A percentile compares a stretch with the other conserved stretches of the same genome.
Evolutionary conservation across 768 basidiomycete species (phyloP).

Genomic region (Boletus insuetus): DNA sequence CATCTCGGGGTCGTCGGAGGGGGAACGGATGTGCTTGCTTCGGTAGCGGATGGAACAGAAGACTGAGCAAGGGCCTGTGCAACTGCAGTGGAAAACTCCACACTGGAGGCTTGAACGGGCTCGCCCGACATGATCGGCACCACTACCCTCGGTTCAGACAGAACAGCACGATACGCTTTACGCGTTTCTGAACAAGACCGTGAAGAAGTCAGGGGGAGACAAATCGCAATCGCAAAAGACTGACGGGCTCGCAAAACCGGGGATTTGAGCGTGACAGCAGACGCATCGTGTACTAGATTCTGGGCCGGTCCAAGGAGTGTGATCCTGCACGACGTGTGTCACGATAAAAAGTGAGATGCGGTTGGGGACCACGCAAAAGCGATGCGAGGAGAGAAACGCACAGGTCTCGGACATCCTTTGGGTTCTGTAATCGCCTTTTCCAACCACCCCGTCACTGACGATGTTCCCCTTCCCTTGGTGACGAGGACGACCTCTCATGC

Average conservation of each 20-base stretch:
- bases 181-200: conserved; percentile 58
- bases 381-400: conserved; percentile 32
- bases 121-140: conserved; percentile 37
- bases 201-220: background rate
- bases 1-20: no score
- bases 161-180: conserved; percentile 72
- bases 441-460: conserved; percentile 64
- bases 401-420: conserved; percentile 76
- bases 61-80: background rate
- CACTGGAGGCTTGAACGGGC: background rate
- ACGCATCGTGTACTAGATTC: conserved; percentile 62
- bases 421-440: conserved; percentile 62
- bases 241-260: conserved; percentile 70
- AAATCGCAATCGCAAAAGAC: conserved; percentile 21
- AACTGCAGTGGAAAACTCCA: background rate
- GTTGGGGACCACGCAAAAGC: no score
- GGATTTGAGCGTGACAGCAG: conserved; percentile 60
- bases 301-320: conserved; percentile 65
- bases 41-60: no score
- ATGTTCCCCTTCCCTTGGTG: conserved; percentile 73
- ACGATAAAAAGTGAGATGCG: no score
- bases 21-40: no score
- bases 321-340: conserved; percentile 42
- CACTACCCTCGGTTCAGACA: conserved; percentile 72
- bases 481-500: conserved; percentile 75